A percentile compares a stretch with the other conserved stretches of the same genome.
These are phyloP conservation scores for Phyllachora maydis DNA, from an alignment of 2,329 filamentous ascomycete genomes.

Conservation along the genomic window DNA sequence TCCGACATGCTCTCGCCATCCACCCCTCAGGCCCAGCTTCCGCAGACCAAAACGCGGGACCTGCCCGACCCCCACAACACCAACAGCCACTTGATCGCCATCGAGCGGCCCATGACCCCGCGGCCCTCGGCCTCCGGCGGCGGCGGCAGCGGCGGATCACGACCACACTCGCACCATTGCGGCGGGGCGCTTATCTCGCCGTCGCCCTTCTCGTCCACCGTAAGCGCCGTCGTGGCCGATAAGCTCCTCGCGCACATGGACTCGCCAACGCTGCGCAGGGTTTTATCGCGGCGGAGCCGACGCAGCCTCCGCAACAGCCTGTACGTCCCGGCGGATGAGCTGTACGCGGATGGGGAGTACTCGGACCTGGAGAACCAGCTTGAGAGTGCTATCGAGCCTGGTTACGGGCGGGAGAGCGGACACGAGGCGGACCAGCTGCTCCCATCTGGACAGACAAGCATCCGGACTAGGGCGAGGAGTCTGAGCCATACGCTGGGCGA, in stretches of 20 bases:
- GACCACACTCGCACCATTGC: slow-evolving; percentile 16
- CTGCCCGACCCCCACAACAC: too few relatives aligned
- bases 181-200: slow-evolving; percentile 33
- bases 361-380: slow-evolving; percentile 3
- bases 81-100: too few relatives aligned
- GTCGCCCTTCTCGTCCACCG: slow-evolving; percentile 36
- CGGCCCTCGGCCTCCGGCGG: slow-evolving; percentile 1
- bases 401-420: slow-evolving; percentile 1
- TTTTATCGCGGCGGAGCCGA: slow-evolving; percentile 23
- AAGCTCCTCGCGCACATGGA: slow-evolving; percentile 26
- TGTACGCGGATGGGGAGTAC: slow-evolving; percentile 9
- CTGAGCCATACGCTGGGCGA: slow-evolving; percentile 16
- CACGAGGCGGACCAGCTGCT: slow-evolving; percentile 2
- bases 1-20: too few relatives aligned
- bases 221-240: slow-evolving; percentile 35
- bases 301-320: slow-evolving; percentile 30
- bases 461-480: slow-evolving; percentile 14
- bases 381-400: too few relatives aligned
- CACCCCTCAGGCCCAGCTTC: too few relatives aligned
- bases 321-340: slow-evolving; percentile 26
- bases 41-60: too few relatives aligned
- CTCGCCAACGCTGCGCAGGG: slow-evolving; percentile 15
- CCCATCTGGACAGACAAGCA: slow-evolving; percentile 6
- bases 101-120: slow-evolving; percentile 8
- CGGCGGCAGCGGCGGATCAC: too few relatives aligned